Evolutionary conservation across 2,329 filamentous ascomycete genomes (phyloP).

Genomic region (Trichoderma aggressivum): DNA sequence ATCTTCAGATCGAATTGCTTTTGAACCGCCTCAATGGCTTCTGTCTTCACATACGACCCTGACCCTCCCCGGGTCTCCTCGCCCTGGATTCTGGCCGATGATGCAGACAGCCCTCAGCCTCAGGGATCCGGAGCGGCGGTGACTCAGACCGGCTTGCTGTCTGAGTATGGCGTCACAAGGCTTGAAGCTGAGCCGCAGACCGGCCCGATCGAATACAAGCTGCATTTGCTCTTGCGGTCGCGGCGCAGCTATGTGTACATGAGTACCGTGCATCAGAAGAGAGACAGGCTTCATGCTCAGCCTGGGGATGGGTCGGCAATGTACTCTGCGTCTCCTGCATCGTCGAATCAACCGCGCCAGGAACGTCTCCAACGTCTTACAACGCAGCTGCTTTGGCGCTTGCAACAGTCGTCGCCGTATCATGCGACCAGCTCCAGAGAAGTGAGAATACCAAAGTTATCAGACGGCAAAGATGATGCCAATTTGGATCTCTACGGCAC

Average conservation of each 20-base stretch:
- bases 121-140: conserved; percentile 28
- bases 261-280: conserved; percentile 50
- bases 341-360: conserved; percentile 69
- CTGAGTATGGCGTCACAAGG: conserved; percentile 66
- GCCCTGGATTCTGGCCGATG: conserved; percentile 71
- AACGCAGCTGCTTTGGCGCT: conserved; percentile 88
- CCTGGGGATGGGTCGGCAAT: conserved; percentile 9
- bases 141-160: conserved; percentile 39
- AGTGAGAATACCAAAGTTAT: conserved; percentile 70
- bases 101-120: conserved; percentile 34
- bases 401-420: conserved; percentile 92
- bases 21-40: conserved; percentile 64
- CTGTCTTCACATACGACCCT: conserved; percentile 91
- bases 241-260: conserved; percentile 69
- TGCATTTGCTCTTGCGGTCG: conserved; percentile 80
- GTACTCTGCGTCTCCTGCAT: conserved; percentile 27
- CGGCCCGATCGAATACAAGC: conserved; percentile 93
- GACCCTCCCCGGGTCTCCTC: conserved; percentile 85
- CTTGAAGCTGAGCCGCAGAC: conserved; percentile 89
- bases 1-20: background rate
- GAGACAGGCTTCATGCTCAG: conserved; percentile 8
- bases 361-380: conserved; percentile 86
- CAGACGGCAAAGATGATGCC: conserved; percentile 55
- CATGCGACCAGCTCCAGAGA: conserved; percentile 77
- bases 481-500: conserved; percentile 51